These are phyloP conservation scores for Trypanosoma mega DNA, from an alignment of 208 protist species.

Conservation along the genomic window DNA sequence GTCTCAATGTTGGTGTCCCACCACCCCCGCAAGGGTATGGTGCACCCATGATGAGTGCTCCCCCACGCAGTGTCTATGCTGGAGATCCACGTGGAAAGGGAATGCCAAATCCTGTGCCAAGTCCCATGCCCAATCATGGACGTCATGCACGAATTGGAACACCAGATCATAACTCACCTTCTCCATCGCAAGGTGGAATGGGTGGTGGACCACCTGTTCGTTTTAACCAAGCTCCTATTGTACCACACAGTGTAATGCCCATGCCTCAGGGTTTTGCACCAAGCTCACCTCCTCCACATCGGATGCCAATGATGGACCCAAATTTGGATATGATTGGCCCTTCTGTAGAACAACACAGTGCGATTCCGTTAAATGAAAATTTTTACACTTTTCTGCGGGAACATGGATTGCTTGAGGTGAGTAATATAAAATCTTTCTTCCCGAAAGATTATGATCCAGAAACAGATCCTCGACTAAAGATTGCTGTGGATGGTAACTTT, in stretches of 20 bases:
- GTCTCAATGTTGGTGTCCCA: constrained; percentile 12
- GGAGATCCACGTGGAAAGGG: constrained; percentile 14
- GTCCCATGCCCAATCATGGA: constrained; percentile 1
- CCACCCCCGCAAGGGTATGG: constrained; percentile 10
- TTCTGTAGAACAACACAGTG: constrained; percentile 4
- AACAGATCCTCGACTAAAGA: constrained; percentile 39
- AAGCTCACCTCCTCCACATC: background rate
- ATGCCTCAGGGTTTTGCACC: constrained; percentile 4
- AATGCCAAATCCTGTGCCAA: constrained; percentile 15
- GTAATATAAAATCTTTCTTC: constrained; percentile 42
- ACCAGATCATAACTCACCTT: constrained; percentile 12
- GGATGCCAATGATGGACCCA: constrained; percentile 10
- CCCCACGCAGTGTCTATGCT: background rate
- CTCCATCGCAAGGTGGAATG: background rate
- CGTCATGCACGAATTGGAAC: constrained; percentile 20
- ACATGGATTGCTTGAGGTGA: constrained; percentile 49
- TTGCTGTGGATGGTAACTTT: constrained; percentile 83
- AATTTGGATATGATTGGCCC: constrained; percentile 3
- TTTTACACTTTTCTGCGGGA: constrained; percentile 67
- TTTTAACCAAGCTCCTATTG: constrained; percentile 25
- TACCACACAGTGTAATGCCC: constrained; percentile 6
- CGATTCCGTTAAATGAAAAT: constrained; percentile 2
- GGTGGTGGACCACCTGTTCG: constrained; percentile 16
- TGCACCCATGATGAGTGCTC: constrained; percentile 3
- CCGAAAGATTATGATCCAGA: constrained; percentile 41